Evolutionary conservation across 495 filamentous ascomycete species (phyloP).

Genomic region (Staphylotrichum longicolle): DNA sequence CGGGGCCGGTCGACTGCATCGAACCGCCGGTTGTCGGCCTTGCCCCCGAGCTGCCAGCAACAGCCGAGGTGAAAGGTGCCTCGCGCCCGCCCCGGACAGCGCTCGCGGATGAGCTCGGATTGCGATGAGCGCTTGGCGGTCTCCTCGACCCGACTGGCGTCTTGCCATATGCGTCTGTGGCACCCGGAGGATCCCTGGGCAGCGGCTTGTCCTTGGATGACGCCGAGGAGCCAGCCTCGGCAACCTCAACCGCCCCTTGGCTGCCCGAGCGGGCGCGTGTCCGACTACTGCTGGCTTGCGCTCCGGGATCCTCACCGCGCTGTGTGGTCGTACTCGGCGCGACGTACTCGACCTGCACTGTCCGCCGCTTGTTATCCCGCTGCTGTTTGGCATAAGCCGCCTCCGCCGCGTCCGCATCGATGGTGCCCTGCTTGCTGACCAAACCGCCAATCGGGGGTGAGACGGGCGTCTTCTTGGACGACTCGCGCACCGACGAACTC

Average conservation of each 20-base stretch:
- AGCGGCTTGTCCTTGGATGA: slow-evolving; percentile 52
- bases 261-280: slow-evolving; percentile 53
- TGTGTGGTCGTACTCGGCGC: slow-evolving; percentile 81
- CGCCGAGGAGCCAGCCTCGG: slow-evolving; percentile 27
- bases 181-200: slow-evolving; percentile 49
- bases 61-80: slow-evolving; percentile 43
- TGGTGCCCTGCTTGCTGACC: slow-evolving; percentile 69
- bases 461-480: slow-evolving; percentile 61
- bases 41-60: slow-evolving; percentile 45
- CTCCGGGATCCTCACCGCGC: slow-evolving; percentile 43
- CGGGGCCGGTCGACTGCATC: slow-evolving; percentile 63
- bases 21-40: slow-evolving; percentile 82
- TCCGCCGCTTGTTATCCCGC: slow-evolving; percentile 86
- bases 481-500: slow-evolving; percentile 89
- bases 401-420: slow-evolving; percentile 64
- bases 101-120: slow-evolving; percentile 41
- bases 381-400: slow-evolving; percentile 52
- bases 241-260: slow-evolving; percentile 48
- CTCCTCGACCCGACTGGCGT: slow-evolving; percentile 42
- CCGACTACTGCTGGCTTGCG: slow-evolving; percentile 35
- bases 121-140: slow-evolving; percentile 49
- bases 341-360: slow-evolving; percentile 98
- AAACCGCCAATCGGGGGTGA: slow-evolving; percentile 64
- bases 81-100: slow-evolving; percentile 55
- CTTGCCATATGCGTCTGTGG: slow-evolving; percentile 43